Percentiles rank a stretch among this genome's conserved stretches.
These are phyloP conservation scores for Psilocybe subaeruginosa DNA, from an alignment of 768 basidiomycete species.

Conservation along the genomic window DNA sequence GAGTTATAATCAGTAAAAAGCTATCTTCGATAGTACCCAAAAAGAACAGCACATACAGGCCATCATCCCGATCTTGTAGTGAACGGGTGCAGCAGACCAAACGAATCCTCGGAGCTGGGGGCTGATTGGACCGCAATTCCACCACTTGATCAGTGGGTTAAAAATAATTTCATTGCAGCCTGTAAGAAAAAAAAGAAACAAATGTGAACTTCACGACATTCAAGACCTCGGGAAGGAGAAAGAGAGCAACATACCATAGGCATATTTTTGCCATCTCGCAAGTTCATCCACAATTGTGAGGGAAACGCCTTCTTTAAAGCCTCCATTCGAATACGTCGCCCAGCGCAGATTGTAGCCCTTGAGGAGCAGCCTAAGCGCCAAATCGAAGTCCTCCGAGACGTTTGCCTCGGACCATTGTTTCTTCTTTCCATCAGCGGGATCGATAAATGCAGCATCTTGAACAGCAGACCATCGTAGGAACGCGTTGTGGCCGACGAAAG, in stretches of 20 bases:
- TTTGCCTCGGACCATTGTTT: slow-evolving; percentile 80
- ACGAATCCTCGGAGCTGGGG: slow-evolving; percentile 72
- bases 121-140: slow-evolving; percentile 77
- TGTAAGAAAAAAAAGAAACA: slow-evolving; percentile 20
- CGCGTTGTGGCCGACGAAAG: slow-evolving; percentile 86
- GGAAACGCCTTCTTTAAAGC: slow-evolving; percentile 89
- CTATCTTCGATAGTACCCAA: background rate
- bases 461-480: slow-evolving; percentile 88
- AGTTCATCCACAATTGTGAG: slow-evolving; percentile 88
- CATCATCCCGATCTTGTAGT: slow-evolving; percentile 85
- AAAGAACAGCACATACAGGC: slow-evolving; percentile 46
- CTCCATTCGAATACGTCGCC: slow-evolving; percentile 85
- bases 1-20: slow-evolving; percentile 4
- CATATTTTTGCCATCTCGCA: slow-evolving; percentile 87
- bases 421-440: slow-evolving; percentile 59
- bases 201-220: background rate
- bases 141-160: slow-evolving; percentile 82
- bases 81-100: slow-evolving; percentile 75
- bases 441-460: slow-evolving; percentile 80
- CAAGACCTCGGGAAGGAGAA: background rate
- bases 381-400: slow-evolving; percentile 83
- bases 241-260: slow-evolving; percentile 41
- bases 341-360: slow-evolving; percentile 75
- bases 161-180: slow-evolving; percentile 81
- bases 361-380: slow-evolving; percentile 70